Base-by-base conservation (phyloP, 2,329 filamentous ascomycete species). In the Epichloe gansuensis region DNA sequence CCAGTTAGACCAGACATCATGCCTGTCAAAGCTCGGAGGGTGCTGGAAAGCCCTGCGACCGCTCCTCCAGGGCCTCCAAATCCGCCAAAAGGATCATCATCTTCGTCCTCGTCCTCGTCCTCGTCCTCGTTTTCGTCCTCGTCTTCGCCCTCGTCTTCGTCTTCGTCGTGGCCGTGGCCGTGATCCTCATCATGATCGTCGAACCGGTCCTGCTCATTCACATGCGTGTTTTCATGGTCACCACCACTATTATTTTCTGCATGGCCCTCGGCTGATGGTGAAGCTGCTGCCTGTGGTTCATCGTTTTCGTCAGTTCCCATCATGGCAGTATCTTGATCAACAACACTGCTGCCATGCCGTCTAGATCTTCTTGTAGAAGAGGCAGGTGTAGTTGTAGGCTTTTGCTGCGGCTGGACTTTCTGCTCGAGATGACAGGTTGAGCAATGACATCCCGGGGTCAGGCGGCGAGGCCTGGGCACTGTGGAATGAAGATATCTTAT, bases 1-100 rank as follows among this genome's bases (percentile, higher is more conserved):
- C 82, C 78, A 23, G 88, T 85, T 54, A 91, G 83, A 41, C 91
- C 87, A 2, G 88, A 86, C 80, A 96, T 91, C 78, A 95, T 94
- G 57, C 91, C 91, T 51, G 83, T 94, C 58, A 98, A 72, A 17
- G 91, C 90, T 64, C 91, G 79, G 17, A 98, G 76, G 13, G 90
- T 95, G 63, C 75, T 87, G 6, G 88, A 88, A 31, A 97, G 72
- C 17, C 82, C 81, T 51, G 82, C 76, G 15, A 81, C 76, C 9
- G 78, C 75, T 53, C 78, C 78, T 46, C 76, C 79, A 46, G 79
- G 77, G 43, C 85, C 81, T 38, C 86, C 83, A 57, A 95, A 88
- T 13, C 75, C 76, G 42, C 79, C 76, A 59, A 82, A 82, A 78
- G 75, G 58, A 52, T 82, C 80, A 53, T 86, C 83, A 23, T 83